Base-by-base conservation (phyloP, 2,329 filamentous ascomycete genomes). In the Westerdykella ornata region DNA sequence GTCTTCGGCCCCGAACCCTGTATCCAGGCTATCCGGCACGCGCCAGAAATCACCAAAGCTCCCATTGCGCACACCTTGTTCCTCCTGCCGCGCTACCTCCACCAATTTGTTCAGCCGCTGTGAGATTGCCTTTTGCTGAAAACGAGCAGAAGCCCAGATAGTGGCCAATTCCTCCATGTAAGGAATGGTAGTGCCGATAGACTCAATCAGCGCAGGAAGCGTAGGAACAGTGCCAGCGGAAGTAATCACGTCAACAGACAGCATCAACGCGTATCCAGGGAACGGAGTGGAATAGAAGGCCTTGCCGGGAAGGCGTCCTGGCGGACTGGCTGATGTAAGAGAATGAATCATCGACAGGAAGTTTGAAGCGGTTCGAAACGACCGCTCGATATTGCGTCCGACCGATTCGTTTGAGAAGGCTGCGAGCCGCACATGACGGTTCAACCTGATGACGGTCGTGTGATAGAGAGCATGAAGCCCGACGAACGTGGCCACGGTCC, bases 381-480 rank as follows among this genome's bases (percentile, higher is more conserved):
- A 42, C 8, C 53, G 52, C 16, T 59, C 50, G 34, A 62, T 50
- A 38, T 66, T 66, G 35, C 62, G 62, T 19, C 37, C 44, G 13
- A 63, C 42, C 14, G 56, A 55, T 7, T 61, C 55, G n/a, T 45
- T 32, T 6, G 60, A 40, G 15, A 67, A 49, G 8, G 54, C 47
- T 26, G 43, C 43, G 20, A 58, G 41, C 9, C 61, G 60, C 17
- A 59, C 72, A 52, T 83, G 76, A 30, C 84, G 75, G 51, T 83
- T 81, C 20, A 85, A 68, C 49, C 80, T 80, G 63, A 85, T 75
- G 52, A 79, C 64, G 1, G 79, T 73, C 35, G 78, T 74, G 56
- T 83, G 75, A 57, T 82, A 82, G n/a, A 85, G 67, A 19, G 82
- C 68, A 59, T 86, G 82, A 61, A 84, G 75, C 1, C 75, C 76